Conservation (phyloP, 1,139 yeast species). For the Diutina siamensis region DNA sequence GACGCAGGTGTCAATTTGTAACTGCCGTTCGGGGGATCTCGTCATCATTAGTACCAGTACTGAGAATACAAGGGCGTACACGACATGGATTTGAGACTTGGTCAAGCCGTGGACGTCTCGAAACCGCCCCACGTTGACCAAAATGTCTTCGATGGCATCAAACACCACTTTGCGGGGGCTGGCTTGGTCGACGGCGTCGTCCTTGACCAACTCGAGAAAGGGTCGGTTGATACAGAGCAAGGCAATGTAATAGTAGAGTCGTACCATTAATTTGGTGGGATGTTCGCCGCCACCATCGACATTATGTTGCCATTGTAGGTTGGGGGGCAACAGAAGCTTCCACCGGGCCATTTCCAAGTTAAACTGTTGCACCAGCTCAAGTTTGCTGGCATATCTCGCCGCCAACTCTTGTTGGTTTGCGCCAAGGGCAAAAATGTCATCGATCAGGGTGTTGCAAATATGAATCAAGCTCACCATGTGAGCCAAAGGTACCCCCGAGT, state of each 20-base stretch:
- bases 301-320: conserved; percentile 9
- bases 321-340: conserved; percentile 9
- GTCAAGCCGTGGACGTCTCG: background rate
- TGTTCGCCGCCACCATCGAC: conserved; percentile 8
- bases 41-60: background rate
- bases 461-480: conserved; percentile 37
- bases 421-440: conserved; percentile 33
- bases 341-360: conserved; percentile 9
- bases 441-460: conserved; percentile 42
- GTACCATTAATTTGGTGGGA: conserved; percentile 10
- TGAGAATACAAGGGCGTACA: background rate
- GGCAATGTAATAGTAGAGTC: conserved; percentile 10
- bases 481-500: conserved; percentile 29
- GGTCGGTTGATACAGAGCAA: conserved; percentile 10
- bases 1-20: background rate
- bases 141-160: background rate
- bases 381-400: background rate
- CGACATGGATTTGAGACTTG: background rate
- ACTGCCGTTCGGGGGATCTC: background rate
- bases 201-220: conserved; percentile 6
- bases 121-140: background rate
- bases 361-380: conserved; percentile 8
- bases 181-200: background rate
- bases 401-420: background rate
- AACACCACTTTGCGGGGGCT: background rate